These are phyloP conservation scores for Bryoerythrophyllum caledonicum DNA, from an alignment of 225 moss, liverwort and hornwort species.

Conservation along the genomic window DNA sequence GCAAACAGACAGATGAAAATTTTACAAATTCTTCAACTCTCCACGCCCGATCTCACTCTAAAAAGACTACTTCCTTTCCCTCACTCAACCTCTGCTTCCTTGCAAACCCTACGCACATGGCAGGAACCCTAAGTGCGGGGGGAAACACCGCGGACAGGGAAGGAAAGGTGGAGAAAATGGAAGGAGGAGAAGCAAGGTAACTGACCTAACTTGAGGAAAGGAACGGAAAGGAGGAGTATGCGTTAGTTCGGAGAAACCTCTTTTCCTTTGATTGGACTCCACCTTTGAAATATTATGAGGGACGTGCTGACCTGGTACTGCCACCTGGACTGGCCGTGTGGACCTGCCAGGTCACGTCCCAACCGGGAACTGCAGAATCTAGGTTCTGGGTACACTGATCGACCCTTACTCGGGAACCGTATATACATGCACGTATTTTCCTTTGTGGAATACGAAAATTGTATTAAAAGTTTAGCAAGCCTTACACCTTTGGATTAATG, in stretches of 20 bases:
- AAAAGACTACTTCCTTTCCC: background rate
- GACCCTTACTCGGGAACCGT: too few relatives aligned
- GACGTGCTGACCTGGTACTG: background rate
- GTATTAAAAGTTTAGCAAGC: too few relatives aligned
- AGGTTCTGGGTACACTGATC: too few relatives aligned
- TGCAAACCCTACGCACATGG: background rate
- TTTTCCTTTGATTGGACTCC: background rate
- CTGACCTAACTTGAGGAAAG: conserved; percentile 18
- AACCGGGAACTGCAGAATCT: too few relatives aligned
- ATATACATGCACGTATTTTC: too few relatives aligned
- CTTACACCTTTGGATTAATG: too few relatives aligned
- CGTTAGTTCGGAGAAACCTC: background rate
- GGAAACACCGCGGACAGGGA: background rate
- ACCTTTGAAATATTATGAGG: background rate
- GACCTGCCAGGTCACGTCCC: background rate
- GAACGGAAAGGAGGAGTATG: background rate
- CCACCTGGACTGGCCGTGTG: background rate
- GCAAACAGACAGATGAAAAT: background rate
- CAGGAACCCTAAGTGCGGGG: background rate
- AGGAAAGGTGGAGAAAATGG: background rate
- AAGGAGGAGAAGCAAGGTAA: background rate
- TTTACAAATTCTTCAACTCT: background rate
- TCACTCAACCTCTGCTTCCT: too few relatives aligned
- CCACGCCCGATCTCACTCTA: background rate
- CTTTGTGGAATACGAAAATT: too few relatives aligned